phyloP scores from a whole-genome alignment of 2,329 filamentous ascomycete species.

The Penicillium polonicum region DNA sequence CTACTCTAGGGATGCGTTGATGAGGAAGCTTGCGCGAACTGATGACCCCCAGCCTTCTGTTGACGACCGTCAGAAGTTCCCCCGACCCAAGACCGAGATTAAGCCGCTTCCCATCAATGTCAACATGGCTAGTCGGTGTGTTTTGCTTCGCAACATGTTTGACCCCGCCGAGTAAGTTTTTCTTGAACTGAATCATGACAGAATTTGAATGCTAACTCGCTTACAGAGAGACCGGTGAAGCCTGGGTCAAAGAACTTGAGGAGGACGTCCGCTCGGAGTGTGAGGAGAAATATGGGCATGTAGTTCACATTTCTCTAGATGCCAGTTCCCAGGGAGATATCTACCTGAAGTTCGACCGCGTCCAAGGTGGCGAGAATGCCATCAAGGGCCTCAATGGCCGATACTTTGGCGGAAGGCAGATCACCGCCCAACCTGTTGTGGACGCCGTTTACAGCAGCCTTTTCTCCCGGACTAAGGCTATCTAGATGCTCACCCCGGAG shows the following conservation, averaged over 20 bases:
- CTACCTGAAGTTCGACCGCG: constrained; percentile 96
- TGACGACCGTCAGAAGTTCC: constrained; percentile 67
- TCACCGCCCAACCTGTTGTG: constrained; percentile 92
- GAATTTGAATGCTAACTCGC: constrained; percentile 32
- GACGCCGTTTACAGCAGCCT: constrained; percentile 98
- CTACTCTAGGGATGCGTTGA: constrained; percentile 96
- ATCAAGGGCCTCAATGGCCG: constrained; percentile 97
- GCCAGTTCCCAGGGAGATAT: constrained; percentile 93
- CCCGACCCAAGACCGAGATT: constrained; percentile 74
- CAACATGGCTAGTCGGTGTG: constrained; percentile 88
- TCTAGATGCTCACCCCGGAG: constrained; percentile 50
- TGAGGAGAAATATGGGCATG: constrained; percentile 91
- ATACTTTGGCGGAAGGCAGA: constrained; percentile 89
- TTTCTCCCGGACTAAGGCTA: constrained; percentile 81
- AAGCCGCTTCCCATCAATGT: constrained; percentile 81
- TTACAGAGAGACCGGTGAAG: constrained; percentile 75
- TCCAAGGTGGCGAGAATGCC: constrained; percentile 92
- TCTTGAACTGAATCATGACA: neutral
- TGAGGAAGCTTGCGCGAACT: constrained; percentile 96
- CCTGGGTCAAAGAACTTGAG: constrained; percentile 91
- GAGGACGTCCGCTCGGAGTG: constrained; percentile 91
- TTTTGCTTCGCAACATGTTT: constrained; percentile 95
- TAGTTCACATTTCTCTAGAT: constrained; percentile 95
- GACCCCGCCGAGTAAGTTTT: constrained; percentile 78
- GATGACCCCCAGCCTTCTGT: constrained; percentile 68